Evolutionary conservation across 2,329 filamentous ascomycete genomes (phyloP), one percentile per base, ranked within the genome.

Genomic region (Alternaria sp.): DNA sequence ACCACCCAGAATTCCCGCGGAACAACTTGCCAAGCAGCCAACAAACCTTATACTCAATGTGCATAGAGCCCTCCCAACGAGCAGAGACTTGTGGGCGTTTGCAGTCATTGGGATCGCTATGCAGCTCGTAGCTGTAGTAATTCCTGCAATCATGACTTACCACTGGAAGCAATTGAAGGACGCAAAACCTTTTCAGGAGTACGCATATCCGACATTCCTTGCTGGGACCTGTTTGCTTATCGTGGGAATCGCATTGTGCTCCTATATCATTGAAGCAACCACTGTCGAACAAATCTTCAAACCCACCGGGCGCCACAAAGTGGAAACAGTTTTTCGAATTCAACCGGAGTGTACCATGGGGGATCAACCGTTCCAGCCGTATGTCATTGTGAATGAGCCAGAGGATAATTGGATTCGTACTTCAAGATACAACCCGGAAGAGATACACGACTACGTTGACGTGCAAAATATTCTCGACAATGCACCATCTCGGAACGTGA

Each of bases 271-370:
- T 5, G 46, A 37, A 2, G 23, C 33, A 17, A 39, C 33, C 0
- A 36, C 33, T 7, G 46, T 29, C 3, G 46, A 50, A 31, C 46
- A 39, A 2, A 9, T 0, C 0, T 50, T 50, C 8, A 26, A 1
- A 17, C 8, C 10, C 0, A 17, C 4, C 2, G 6, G 2, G 0
- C 11, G 2, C 2, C 10, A 3, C 2, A 3, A 6, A 0, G 33
- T 50, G 23, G 3, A 29, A 9, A 21, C 2, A 0, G 13, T 50
- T 5, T 26, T 50, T 8, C 2, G 33, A 6, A 6, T 50, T 1
- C 46, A 37, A 11, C 24, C 37, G 24, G 33, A 2, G 6, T 36
- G 33, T 5, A 39, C 7, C 2, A 50, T 50, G 14, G 46, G 46
- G 2, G 46, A 50, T 9, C 46, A 50, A 13, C 33, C 33, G 2